Conservation (phyloP, 306 rosid species). For the Echinosophora koreensis region DNA sequence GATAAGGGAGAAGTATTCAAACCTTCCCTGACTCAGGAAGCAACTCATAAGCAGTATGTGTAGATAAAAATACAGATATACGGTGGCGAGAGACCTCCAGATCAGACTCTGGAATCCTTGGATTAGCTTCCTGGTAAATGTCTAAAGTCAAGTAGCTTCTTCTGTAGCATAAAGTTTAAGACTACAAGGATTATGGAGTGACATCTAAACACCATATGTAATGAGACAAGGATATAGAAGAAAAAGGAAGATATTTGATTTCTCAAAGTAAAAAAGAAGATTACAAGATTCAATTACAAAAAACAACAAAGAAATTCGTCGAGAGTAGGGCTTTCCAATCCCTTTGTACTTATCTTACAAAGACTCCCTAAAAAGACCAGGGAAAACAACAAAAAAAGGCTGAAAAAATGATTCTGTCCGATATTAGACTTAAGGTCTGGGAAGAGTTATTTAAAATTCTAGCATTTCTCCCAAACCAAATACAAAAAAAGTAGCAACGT, state of each 20-base stretch:
- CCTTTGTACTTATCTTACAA: neutral
- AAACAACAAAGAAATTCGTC: neutral
- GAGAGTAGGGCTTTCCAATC: slow-evolving; percentile 1
- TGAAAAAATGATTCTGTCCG: slow-evolving; percentile 15
- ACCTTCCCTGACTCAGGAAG: slow-evolving; percentile 99
- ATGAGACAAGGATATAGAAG: slow-evolving; percentile 16
- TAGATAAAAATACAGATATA: slow-evolving; percentile 70
- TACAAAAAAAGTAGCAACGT: neutral
- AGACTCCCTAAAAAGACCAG: neutral
- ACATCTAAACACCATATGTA: slow-evolving; percentile 8
- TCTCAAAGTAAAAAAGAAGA: slow-evolving; percentile 14
- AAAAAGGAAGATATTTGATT: slow-evolving; percentile 6
- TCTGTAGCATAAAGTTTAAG: slow-evolving; percentile 46
- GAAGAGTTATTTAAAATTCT: neutral
- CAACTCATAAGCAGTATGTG: slow-evolving; percentile 74
- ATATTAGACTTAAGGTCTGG: slow-evolving; percentile 4
- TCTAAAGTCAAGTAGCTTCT: slow-evolving; percentile 46
- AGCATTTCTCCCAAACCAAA: slow-evolving; percentile 22
- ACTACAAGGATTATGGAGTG: slow-evolving; percentile 25
- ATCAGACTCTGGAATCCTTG: slow-evolving; percentile 62
- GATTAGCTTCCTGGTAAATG: slow-evolving; percentile 65
- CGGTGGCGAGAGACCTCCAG: slow-evolving; percentile 75
- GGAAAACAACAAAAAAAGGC: neutral
- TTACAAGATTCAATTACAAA: neutral
- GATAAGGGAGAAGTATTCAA: slow-evolving; percentile 57